Percentiles rank a stretch among this genome's conserved stretches.
phyloP scores from a whole-genome alignment of 352 stramenopile genomes.

The Phytophthora pseudosyringae region DNA sequence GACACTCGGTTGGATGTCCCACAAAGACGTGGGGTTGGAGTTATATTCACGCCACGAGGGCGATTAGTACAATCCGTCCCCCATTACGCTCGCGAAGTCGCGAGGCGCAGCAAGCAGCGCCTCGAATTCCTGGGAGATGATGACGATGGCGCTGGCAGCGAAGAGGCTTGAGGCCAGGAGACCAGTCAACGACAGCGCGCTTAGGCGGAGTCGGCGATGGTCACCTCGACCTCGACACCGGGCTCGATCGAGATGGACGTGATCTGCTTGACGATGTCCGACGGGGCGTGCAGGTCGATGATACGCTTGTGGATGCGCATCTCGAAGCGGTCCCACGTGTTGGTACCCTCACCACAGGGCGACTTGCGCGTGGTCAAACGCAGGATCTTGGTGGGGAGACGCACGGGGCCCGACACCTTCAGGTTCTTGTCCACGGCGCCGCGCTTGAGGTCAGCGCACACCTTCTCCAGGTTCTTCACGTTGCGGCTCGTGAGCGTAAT shows the following conservation, averaged over 20 bases:
- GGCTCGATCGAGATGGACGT: constrained; percentile 99
- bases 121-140: constrained; percentile 7
- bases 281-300: constrained; percentile 98
- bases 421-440: constrained; percentile 98
- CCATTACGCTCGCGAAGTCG: constrained; percentile 35
- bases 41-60: constrained; percentile 39
- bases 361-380: constrained; percentile 99
- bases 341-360: constrained; percentile 98
- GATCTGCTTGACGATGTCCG: constrained; percentile 99
- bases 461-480: constrained; percentile 99
- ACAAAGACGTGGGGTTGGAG: constrained; percentile 41
- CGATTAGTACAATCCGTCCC: constrained; percentile 33
- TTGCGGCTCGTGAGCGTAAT: constrained; percentile 99
- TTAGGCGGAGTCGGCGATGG: constrained; percentile 94
- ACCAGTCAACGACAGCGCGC: constrained; percentile 18
- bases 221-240: constrained; percentile 99
- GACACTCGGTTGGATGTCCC: constrained; percentile 23
- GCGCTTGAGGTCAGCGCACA: constrained; percentile 99
- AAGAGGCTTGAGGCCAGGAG: not conserved
- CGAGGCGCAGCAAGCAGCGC: constrained; percentile 13
- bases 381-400: constrained; percentile 99
- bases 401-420: constrained; percentile 97
- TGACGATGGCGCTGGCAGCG: constrained; percentile 8
- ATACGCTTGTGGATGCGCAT: constrained; percentile 99
- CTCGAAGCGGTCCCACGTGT: constrained; percentile 99